phyloP scores from a whole-genome alignment of 768 basidiomycete species.

The Polyporus arcularius region DNA sequence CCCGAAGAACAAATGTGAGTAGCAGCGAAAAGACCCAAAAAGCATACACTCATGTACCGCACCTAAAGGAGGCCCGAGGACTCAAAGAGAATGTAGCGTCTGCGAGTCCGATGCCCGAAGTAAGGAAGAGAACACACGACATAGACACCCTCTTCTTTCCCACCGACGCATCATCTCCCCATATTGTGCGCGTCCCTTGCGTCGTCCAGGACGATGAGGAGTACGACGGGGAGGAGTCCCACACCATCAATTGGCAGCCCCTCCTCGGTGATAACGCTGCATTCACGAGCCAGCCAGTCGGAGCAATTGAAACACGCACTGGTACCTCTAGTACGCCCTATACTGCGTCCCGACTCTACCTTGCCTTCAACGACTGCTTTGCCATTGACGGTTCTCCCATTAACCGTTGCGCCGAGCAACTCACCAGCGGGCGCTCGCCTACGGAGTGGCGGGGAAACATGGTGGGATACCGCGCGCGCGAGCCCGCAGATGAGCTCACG shows the following conservation, averaged over 20 bases:
- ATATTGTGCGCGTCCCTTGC: too few species aligned
- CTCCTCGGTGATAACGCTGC: not conserved
- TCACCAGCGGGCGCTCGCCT: not conserved
- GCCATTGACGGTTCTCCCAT: not conserved
- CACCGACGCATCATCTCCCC: too few species aligned
- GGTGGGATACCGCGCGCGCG: constrained; percentile 5
- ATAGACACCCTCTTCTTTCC: too few species aligned
- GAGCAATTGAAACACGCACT: not conserved
- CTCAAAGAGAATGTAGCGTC: too few species aligned
- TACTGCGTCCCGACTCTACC: not conserved
- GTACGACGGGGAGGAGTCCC: not conserved
- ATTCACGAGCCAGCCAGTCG: not conserved
- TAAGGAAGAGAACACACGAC: too few species aligned
- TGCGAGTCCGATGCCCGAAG: too few species aligned
- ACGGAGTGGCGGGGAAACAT: not conserved
- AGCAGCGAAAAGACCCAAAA: too few species aligned
- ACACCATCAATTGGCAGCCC: not conserved
- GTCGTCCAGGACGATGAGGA: not conserved
- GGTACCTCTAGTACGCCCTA: not conserved
- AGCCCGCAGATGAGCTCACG: not conserved
- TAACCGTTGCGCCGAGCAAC: not conserved
- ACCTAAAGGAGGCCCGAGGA: too few species aligned
- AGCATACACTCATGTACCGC: too few species aligned
- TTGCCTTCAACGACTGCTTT: not conserved
- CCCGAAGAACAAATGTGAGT: too few species aligned